These are phyloP conservation scores for Paraurostyla sp. DNA, from an alignment of 73 alveolate genomes.

Conservation along the genomic window DNA sequence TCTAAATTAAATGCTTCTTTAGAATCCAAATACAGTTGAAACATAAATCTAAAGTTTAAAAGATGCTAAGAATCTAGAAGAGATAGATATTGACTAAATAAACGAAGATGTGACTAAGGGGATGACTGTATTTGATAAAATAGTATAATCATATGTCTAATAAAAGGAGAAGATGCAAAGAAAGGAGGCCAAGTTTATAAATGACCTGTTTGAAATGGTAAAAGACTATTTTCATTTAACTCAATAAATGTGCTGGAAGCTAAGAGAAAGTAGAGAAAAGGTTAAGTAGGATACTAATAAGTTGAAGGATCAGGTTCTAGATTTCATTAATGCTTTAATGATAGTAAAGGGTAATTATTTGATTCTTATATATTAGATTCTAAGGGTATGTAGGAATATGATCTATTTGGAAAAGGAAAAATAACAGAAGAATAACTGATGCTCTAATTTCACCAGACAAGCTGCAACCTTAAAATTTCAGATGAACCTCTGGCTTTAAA, in stretches of 20 bases:
- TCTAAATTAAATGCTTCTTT: neutral
- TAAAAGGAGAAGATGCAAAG: neutral
- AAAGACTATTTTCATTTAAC: conserved; percentile 16
- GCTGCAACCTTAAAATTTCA: conserved; percentile 20
- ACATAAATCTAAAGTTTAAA: neutral
- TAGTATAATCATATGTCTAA: neutral
- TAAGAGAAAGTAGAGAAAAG: conserved; percentile 31
- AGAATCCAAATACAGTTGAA: neutral
- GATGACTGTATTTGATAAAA: conserved; percentile 29
- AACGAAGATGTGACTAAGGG: conserved; percentile 45
- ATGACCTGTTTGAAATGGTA: neutral
- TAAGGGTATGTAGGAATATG: conserved; percentile 54
- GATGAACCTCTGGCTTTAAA: conserved; percentile 49
- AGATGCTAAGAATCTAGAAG: conserved; percentile 20
- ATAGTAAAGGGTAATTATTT: conserved; percentile 21
- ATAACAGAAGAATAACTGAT: conserved; percentile 24
- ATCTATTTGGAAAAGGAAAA: conserved; percentile 55
- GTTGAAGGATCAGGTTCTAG: conserved; percentile 51
- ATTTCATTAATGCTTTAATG: conserved; percentile 56
- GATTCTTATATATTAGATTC: neutral
- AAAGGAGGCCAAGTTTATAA: conserved; percentile 45
- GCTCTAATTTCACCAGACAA: neutral
- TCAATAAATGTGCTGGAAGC: conserved; percentile 10
- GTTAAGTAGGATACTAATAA: neutral
- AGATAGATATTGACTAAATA: conserved; percentile 36